Evolutionary conservation across 345 rosid species (phyloP), one percentile per base, ranked within the genome.

Genomic region (Eucalyptus regnans): DNA sequence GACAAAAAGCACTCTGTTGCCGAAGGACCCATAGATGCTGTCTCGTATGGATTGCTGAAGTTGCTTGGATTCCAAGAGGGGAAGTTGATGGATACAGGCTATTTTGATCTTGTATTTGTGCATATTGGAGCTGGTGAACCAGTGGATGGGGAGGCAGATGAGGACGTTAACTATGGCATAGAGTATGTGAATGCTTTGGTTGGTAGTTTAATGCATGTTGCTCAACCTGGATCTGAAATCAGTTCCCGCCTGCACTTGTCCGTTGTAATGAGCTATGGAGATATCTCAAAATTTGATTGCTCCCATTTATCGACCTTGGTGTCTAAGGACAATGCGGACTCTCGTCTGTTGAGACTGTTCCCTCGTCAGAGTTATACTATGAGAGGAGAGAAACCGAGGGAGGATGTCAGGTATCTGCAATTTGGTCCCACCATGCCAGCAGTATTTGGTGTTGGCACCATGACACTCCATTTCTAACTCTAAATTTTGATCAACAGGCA

Each of bases 281-380:
- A 88, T 68, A 93, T 92, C 84, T 89, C 93, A 4, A 94, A 91
- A 48, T 90, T 80, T 81, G 94, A 92, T 89, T 88, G 87, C 58
- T 89, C 92, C 4, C 88, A 85, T 80, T 89, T 93, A 8, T 92
- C 96, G n/a, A 87, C 95, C 90, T 90, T 91, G 88, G 87, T 87
- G 71, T 91, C 91, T 54, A 91, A 86, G 50, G 90, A 88, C 56
- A 92, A 91, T 88, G 87, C 87, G 44, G 90, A 90, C 84, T 91
- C 95, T 81, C 87, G 86, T 54, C 94, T 95, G 90, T 89, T 87
- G 31, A 92, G 52, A 86, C 93, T 96, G 18, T 41, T 93, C 86
- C 98, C 99, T 87, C 94, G 92, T 88, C 99, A 97, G 88, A 96
- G 98, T 91, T 97, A 96, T 91, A 94, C 96, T 50, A 92, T 96